Evolutionary conservation across 805 yeast species (phyloP), one percentile per base, ranked within the genome.

Genomic region (Metschnikowia similis): DNA sequence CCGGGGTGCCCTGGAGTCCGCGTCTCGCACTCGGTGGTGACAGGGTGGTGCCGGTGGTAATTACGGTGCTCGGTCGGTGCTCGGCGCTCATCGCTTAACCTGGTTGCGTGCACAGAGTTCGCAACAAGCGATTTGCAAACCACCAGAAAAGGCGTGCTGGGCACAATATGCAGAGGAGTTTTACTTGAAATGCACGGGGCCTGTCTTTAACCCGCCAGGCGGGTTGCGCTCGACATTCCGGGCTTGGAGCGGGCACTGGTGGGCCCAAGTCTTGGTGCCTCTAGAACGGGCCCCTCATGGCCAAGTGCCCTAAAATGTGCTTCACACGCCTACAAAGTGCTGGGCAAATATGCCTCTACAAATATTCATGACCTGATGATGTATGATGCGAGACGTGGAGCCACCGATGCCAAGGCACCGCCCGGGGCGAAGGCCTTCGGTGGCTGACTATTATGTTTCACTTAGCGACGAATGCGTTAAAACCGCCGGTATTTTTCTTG

Each of bases 401-500:
- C 37, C 6, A n/a, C 7, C 10, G 37, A n/a, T n/a, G 37, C 21
- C n/a, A 13, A n/a, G 11, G 14, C 21, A 21, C 37, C 37, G 17
- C 37, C 37, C 17, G 10, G 39, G 39, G 39, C 29, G 4, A 21
- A 36, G 17, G 29, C 39, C 5, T 17, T 36, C 39, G 13, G 10
- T 11, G 11, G 13, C 35, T 8, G 35, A 32, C 11, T 32, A 32
- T 32, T 32, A 32, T 32, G 35, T 13, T 32, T 32, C 35, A 13
- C 10, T 32, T 32, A 3, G 6, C 13, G 16, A 5, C 21, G 16
- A 13, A 5, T 13, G 4, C 16, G 16, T 32, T 27, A 35, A 14
- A 35, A 43, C n/a, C 46, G 46, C 8, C 46, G 39, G 34, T n/a
- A 27, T 26, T 43, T 43, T 27, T 43, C 46, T 35, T 43, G 38